Evolutionary conservation across 164 flowering plant genomes (phyloP), one percentile per base, ranked within the genome.

Genomic region (Kingdonia uniflora): DNA sequence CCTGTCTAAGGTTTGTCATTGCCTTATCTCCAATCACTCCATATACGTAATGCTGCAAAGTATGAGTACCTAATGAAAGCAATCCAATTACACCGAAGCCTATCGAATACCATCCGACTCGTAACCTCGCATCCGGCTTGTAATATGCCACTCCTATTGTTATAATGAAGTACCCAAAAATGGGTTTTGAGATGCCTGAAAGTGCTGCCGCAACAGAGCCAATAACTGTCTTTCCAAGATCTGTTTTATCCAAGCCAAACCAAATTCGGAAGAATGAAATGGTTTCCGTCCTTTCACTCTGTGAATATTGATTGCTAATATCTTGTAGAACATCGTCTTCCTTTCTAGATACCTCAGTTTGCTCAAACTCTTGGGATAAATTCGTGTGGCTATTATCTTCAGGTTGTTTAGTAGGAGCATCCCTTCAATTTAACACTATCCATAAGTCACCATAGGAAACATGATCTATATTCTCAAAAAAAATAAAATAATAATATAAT

Each of bases 151-250:
- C 77, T 52, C 94, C 88, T 39, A 84, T 68, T 42, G 94, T 84
- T 52, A 84, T 80, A 49, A 84, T 84, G 73, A 65, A 81, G 66
- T 33, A 84, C 20, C 88, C 88, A 50, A 84, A 81, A 52, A 84
- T 1, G 16, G 88, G 94, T 67, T 81, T 84, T 19, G 82, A 78
- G 66, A 84, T 78, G 41, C 94, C 88, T 52, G 84, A 77, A 57
- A 84, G 48, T 44, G 76, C 84, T 60, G 92, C 84, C 38, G 84
- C 84, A 23, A 65, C 19, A 35, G 94, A 74, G 26, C 88, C 86
- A 41, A 77, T 49, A 5, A 54, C 51, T 57, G 55, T 57, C 62
- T 76, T 80, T 44, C 61, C 35, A 47, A 80, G 51, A 38, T 68
- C 71, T 15, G 2, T 10, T 48, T 37, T 56, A 35, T 42, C 45